Conservation (phyloP, 2,329 filamentous ascomycete genomes). For the Nannizzia gypsea region DNA sequence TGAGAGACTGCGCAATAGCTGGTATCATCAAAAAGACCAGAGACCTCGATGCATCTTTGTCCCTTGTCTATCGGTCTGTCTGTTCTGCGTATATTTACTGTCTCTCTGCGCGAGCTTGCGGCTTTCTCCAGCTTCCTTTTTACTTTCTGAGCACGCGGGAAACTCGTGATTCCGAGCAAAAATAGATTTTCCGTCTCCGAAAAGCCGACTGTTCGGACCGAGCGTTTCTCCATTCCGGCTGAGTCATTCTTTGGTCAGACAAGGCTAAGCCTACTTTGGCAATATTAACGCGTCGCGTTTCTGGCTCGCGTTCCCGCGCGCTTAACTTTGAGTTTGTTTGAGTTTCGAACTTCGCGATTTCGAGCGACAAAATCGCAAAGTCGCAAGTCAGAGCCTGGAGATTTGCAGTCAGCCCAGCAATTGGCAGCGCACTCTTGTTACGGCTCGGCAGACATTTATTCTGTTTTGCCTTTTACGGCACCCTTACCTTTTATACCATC, state of each 20-base stretch:
- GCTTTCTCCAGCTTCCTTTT: not conserved
- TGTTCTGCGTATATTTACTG: not conserved
- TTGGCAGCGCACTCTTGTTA: not conserved
- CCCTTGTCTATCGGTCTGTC: too few relatives aligned
- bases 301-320: not conserved
- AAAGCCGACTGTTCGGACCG: slow-evolving; percentile 19
- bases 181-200: slow-evolving; percentile 13
- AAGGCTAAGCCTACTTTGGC: slow-evolving; percentile 10
- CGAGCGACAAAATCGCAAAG: not conserved
- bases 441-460: too few relatives aligned
- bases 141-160: not conserved
- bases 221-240: slow-evolving; percentile 25
- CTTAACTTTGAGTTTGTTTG: slow-evolving; percentile 1
- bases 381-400: not conserved
- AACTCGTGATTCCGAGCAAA: slow-evolving; percentile 6
- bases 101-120: not conserved
- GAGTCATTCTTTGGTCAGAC: not conserved
- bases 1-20: not conserved
- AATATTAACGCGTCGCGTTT: slow-evolving; percentile 11
- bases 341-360: not conserved
- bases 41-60: not conserved
- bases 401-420: not conserved
- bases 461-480: too few relatives aligned
- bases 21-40: not conserved
- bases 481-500: not conserved